Percentiles rank a stretch among this genome's conserved stretches.
Evolutionary conservation across 2,329 filamentous ascomycete species (phyloP).

Genomic region (Amauroascus verrucosus): DNA sequence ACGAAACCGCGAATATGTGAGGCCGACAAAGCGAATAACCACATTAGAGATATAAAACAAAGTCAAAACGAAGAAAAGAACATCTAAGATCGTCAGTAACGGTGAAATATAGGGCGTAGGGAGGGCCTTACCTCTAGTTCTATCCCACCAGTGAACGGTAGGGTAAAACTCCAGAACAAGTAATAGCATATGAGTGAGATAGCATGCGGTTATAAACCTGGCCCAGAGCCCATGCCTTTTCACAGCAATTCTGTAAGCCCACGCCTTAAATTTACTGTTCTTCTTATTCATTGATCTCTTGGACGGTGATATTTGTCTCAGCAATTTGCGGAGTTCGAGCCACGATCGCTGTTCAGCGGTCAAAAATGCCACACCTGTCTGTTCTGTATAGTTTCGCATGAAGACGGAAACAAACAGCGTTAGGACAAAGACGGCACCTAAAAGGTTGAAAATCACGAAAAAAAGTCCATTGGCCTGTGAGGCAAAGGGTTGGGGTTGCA

Average conservation of each 20-base stretch:
- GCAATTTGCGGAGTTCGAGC: constrained; percentile 84
- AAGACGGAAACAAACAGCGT: constrained; percentile 98
- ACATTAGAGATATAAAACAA: constrained; percentile 76
- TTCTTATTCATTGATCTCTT: constrained; percentile 77
- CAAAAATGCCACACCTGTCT: constrained; percentile 91
- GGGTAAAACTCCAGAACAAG: constrained; percentile 78
- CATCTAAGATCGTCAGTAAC: constrained; percentile 38
- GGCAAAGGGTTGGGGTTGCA: constrained; percentile 59
- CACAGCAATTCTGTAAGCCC: constrained; percentile 90
- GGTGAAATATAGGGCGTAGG: not conserved
- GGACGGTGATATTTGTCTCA: constrained; percentile 87
- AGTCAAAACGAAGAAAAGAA: constrained; percentile 70
- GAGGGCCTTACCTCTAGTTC: constrained; percentile 45
- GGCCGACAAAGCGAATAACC: constrained; percentile 68
- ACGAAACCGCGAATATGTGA: constrained; percentile 85
- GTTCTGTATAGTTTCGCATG: constrained; percentile 98
- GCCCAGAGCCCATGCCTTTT: constrained; percentile 94
- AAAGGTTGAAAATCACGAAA: constrained; percentile 91
- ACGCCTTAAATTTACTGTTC: constrained; percentile 69
- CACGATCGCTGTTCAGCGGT: constrained; percentile 94
- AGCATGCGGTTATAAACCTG: constrained; percentile 62
- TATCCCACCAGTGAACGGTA: constrained; percentile 61
- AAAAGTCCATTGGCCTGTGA: constrained; percentile 82
- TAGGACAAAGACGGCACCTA: constrained; percentile 91
- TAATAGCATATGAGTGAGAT: constrained; percentile 73